Base-by-base conservation (phyloP, 139 green algal genomes). In the Axilococcus clingmanii region DNA sequence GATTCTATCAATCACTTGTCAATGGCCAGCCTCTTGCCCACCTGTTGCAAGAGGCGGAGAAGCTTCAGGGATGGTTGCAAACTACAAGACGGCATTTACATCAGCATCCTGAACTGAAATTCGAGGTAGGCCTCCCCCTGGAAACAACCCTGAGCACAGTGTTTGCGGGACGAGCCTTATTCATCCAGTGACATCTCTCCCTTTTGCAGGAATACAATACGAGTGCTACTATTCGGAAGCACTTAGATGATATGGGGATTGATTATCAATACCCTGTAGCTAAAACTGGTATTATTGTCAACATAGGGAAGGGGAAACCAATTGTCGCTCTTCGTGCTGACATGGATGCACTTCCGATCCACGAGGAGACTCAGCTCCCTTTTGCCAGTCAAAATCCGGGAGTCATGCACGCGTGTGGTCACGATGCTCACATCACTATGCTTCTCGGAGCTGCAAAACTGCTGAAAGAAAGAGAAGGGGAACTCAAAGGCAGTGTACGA, bases 381-480 rank as follows among this genome's bases (percentile, higher is more conserved):
- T 76, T 59, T 28, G 24, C 49, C 7, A 64, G 51, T 9, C 22
- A 12, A n/a, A 38, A 48, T 24, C 29, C 59, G 0, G 77, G 75
- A 28, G 48, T 44, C 27, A 95, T 91, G 84, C 87, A 95, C 63
- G 88, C 86, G 7, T 95, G 88, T 53, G 85, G 84, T 3, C 88
- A 95, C 56, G 87, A 95, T 61, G 69, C 64, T 4, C 85, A 94
- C 56, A 80, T 84, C 57, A 60, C 83, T 17, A 90, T 94, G 83
- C 77, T 94, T 51, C 71, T 94, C 50, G 83, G 79, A 1, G 88
- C 77, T 3, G 84, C 84, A 0, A 66, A 60, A 55, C 35, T 95
- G 32, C 72, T 96, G 2, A 85, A 91, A 55, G 48, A 41, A 16
- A 52, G 51, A 0, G 75, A 81, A 38, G 19, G 22, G 20, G 19